Evolutionary conservation across 169 alveolate species (phyloP).

Genomic region (Plasmodium relictum): DNA sequence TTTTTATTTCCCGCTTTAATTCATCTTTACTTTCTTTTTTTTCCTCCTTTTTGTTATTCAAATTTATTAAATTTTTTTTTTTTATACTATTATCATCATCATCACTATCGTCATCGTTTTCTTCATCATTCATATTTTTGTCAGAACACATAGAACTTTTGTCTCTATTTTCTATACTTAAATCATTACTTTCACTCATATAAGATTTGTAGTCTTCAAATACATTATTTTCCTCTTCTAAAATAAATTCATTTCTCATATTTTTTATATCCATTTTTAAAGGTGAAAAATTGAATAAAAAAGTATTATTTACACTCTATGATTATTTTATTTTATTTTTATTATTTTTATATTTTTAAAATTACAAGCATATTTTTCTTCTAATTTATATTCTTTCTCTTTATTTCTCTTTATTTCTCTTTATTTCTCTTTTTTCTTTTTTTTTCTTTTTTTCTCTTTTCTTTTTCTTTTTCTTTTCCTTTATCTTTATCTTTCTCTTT

Average conservation of each 20-base stretch:
- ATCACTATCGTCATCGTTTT: background rate
- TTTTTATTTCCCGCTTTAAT: background rate
- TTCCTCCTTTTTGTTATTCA: background rate
- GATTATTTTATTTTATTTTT: no score
- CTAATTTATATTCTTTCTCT: no score
- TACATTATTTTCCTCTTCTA: conserved; percentile 71
- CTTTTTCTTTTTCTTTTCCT: background rate
- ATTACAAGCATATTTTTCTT: no score
- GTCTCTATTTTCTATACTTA: background rate
- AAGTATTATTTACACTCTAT: no score
- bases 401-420: no score
- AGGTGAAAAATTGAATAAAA: no score
- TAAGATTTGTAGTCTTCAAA: conserved; percentile 69
- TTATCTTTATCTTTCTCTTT: background rate
- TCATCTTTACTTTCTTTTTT: background rate
- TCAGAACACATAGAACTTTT: background rate
- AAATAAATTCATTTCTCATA: conserved; percentile 55
- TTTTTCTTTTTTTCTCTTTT: conserved; percentile 2
- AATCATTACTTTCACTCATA: conserved; percentile 55
- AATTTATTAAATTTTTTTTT: background rate
- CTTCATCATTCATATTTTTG: conserved; percentile 37
- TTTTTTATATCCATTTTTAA: conserved; percentile 57
- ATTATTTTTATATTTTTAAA: no score
- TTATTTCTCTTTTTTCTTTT: background rate
- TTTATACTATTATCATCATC: background rate